These are phyloP conservation scores for Podospora comata DNA, from an alignment of 495 filamentous ascomycete genomes.

Conservation along the genomic window DNA sequence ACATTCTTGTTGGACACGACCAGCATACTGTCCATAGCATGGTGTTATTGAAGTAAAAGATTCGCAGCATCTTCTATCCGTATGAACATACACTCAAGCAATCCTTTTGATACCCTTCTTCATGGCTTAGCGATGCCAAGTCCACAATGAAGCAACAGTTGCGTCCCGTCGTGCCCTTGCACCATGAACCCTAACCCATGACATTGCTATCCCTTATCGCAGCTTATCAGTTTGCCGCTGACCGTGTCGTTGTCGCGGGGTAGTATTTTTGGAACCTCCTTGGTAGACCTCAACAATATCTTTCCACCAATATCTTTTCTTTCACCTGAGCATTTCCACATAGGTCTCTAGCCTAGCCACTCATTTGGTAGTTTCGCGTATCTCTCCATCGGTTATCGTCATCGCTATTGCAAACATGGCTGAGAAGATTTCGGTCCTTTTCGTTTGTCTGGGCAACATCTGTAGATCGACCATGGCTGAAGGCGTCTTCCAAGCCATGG, in stretches of 20 bases:
- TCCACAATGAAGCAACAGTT: background rate
- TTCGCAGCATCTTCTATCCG: no score
- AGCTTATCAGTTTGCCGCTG: conserved; percentile 1
- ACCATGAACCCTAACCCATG: background rate
- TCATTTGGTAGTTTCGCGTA: conserved; percentile 4
- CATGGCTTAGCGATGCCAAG: background rate
- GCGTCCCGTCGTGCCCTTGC: background rate
- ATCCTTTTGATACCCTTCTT: background rate
- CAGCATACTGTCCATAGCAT: no score
- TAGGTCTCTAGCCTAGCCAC: background rate
- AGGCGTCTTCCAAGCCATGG: conserved; percentile 77
- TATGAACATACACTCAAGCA: no score
- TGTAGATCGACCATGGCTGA: conserved; percentile 95
- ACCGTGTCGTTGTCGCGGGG: background rate
- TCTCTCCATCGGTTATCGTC: background rate
- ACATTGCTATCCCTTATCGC: background rate
- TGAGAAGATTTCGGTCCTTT: conserved; percentile 69
- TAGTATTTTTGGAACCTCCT: background rate
- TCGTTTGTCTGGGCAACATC: conserved; percentile 96
- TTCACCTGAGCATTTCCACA: background rate
- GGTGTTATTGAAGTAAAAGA: no score
- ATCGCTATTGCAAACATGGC: conserved; percentile 19
- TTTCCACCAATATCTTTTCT: no score
- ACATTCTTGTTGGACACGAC: no score
- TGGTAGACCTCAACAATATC: no score